Conservation (phyloP, 805 yeast species). For the Cyberlindnera lachancei region DNA sequence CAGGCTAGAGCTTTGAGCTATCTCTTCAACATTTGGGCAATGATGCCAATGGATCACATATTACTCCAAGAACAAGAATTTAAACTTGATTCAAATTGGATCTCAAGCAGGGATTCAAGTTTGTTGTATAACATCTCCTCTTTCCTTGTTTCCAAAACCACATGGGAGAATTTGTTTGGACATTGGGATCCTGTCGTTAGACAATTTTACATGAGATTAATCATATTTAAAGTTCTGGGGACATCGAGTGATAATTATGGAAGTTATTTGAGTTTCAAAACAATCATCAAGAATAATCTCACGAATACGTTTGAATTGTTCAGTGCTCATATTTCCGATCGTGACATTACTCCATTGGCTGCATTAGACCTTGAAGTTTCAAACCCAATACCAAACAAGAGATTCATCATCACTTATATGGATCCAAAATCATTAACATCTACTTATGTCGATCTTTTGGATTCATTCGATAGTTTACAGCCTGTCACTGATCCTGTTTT, state of each 20-base stretch:
- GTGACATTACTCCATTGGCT: constrained; percentile 1
- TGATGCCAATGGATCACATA: constrained; percentile 37
- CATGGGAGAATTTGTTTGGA: constrained; percentile 53
- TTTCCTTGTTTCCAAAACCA: constrained; percentile 44
- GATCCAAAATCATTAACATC: constrained; percentile 4
- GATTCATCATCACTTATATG: constrained; percentile 32
- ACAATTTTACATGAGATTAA: constrained; percentile 55
- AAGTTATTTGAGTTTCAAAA: constrained; percentile 10
- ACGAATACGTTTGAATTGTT: constrained; percentile 7
- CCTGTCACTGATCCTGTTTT: not conserved
- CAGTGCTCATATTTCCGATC: not conserved
- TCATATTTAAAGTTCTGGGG: constrained; percentile 53
- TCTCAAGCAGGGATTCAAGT: constrained; percentile 30
- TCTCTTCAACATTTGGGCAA: constrained; percentile 69
- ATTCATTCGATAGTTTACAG: not conserved
- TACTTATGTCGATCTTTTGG: constrained; percentile 14
- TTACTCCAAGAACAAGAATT: not conserved
- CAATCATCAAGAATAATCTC: constrained; percentile 4
- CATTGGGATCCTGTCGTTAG: constrained; percentile 81
- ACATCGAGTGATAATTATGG: constrained; percentile 10
- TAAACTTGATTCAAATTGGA: constrained; percentile 28
- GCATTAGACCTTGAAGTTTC: constrained; percentile 18
- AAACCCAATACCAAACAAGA: constrained; percentile 40
- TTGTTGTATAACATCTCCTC: constrained; percentile 40
- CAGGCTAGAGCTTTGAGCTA: constrained; percentile 59